phyloP scores from a whole-genome alignment of 2,329 filamentous ascomycete genomes.

The Cercospora nicotianae region DNA sequence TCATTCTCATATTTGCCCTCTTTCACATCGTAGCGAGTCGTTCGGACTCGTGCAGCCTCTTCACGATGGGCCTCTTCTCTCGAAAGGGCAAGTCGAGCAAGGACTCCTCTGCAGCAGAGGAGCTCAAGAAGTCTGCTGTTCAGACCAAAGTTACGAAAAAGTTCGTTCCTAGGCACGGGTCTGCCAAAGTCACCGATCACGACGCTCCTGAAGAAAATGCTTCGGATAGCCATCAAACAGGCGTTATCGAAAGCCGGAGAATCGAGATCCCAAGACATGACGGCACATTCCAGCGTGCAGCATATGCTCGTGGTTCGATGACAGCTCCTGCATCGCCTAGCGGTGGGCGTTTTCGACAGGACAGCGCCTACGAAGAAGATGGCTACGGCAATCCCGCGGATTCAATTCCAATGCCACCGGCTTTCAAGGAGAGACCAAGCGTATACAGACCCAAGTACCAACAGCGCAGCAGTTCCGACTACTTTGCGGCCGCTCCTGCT shows the following conservation, averaged over 20 bases:
- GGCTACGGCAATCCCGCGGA: conserved; percentile 1
- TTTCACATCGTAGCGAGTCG: not conserved
- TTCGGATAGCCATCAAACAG: not conserved
- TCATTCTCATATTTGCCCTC: not conserved
- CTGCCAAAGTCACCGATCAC: conserved; percentile 55
- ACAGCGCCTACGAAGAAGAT: conserved; percentile 1
- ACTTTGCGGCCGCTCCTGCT: conserved; percentile 1
- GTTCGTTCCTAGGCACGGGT: conserved; percentile 64
- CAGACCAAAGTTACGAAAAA: conserved; percentile 50
- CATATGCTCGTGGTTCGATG: conserved; percentile 12
- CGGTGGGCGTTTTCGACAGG: not conserved
- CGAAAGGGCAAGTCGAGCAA: conserved; percentile 44
- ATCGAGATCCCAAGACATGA: conserved; percentile 13
- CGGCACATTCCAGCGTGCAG: conserved; percentile 10
- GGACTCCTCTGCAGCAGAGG: conserved; percentile 48
- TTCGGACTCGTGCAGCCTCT: not conserved
- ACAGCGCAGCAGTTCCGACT: conserved; percentile 13
- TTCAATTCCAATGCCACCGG: conserved; percentile 14
- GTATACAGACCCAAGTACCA: not conserved
- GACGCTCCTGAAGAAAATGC: conserved; percentile 50
- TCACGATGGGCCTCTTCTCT: conserved; percentile 57
- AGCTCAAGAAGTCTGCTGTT: conserved; percentile 56
- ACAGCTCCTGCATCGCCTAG: not conserved
- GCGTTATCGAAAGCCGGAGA: conserved; percentile 3
- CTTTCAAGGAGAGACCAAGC: conserved; percentile 5